phyloP scores from a whole-genome alignment of 441 rosid species.

The Theobroma grandiflorum region DNA sequence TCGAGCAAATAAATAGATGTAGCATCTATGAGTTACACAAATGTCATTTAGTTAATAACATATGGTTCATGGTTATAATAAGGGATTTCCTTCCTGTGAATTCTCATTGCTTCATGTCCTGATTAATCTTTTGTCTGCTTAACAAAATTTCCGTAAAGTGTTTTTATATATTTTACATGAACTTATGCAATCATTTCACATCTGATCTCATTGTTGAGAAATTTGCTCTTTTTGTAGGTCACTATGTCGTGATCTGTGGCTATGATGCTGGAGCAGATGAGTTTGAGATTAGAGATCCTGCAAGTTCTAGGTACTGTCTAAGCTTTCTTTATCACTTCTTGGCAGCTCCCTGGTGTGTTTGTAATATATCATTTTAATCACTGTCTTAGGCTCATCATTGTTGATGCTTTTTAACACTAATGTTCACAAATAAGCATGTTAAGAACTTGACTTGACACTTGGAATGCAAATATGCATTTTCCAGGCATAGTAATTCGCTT shows the following conservation, averaged over 20 bases:
- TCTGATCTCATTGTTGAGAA: constrained; percentile 1
- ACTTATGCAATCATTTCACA: background rate
- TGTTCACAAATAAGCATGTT: too few relatives aligned
- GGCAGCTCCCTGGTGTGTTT: background rate
- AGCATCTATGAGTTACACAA: background rate
- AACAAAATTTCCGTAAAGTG: background rate
- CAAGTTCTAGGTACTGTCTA: constrained; percentile 74
- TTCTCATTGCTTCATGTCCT: background rate
- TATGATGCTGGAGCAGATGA: constrained; percentile 78
- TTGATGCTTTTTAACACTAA: too few relatives aligned
- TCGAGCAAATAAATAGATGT: background rate
- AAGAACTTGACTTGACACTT: too few relatives aligned
- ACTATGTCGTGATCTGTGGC: constrained; percentile 88
- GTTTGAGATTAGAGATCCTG: constrained; percentile 98
- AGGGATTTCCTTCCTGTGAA: background rate
- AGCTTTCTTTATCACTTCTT: constrained; percentile 15
- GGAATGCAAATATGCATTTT: too few relatives aligned
- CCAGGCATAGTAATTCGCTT: too few relatives aligned
- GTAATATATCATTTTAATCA: background rate
- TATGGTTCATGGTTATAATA: background rate
- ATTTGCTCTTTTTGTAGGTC: constrained; percentile 53
- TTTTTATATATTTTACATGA: background rate
- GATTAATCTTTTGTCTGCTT: background rate
- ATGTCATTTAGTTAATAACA: background rate
- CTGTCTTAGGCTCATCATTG: background rate